Base-by-base conservation (phyloP, 129 eudicot species). In the Smallanthus sonchifolius region DNA sequence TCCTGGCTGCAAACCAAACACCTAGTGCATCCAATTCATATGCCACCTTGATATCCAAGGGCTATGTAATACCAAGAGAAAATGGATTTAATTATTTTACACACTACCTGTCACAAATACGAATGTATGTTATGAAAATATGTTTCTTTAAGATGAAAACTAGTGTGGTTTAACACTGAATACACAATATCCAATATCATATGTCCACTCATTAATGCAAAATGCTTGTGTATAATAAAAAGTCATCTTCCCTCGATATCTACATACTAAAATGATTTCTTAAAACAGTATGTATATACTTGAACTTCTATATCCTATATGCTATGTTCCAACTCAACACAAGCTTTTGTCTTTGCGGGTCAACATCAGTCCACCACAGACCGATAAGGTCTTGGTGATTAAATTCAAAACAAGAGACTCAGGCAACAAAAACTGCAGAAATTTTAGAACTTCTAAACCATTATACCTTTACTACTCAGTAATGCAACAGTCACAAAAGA, bases 401-500 rank as follows among this genome's bases (percentile, higher is more conserved):
- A 15, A 72, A 17, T n/a, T 73, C 13, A 60, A 74, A 7, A 44
- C 9, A 65, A 19, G 44, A 19, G 44, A 35, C 60, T 17, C 48
- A 44, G 20, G 28, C 17, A 68, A 13, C 10, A n/a, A 57, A 56
- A 38, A 38, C 4, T 0, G 51, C 1, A 16, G 14, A 6, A 44
- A 28, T 4, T 11, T 62, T 68, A 7, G 7, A 54, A 16, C 1
- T 43, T 68, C 45, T 67, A 43, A 67, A 54, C 28, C 37, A 42
- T 77, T 52, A 70, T 34, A 69, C 39, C 56, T 13, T 15, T 62
- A 44, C 69, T 65, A 57, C 65, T 56, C 72, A 3, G 47, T 45
- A 70, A 76, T 39, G 76, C 37, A 17, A 47, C 40, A 67, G 45
- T 15, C 57, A 75, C 63, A 32, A 32, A 56, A 28, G 69, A 69